These are phyloP conservation scores for Trichoderma sp. DNA, from an alignment of 2,329 filamentous ascomycete species.

Conservation along the genomic window DNA sequence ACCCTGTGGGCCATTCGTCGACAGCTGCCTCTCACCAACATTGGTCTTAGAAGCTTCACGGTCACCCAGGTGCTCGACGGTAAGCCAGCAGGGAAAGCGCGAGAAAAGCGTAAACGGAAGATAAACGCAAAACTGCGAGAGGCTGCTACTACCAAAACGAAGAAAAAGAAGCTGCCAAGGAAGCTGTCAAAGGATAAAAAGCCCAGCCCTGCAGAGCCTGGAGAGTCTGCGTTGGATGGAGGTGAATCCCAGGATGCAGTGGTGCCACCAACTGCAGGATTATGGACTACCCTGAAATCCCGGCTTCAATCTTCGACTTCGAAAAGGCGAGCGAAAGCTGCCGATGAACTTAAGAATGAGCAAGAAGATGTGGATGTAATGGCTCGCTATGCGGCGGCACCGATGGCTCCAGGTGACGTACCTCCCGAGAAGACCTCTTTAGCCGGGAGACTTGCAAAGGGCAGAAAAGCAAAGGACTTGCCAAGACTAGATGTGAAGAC, in stretches of 20 bases:
- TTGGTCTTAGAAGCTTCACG: background rate
- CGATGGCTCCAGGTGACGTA: background rate
- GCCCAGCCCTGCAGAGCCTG: background rate
- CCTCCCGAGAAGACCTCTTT: background rate
- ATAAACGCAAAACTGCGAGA: background rate
- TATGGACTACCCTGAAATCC: constrained; percentile 35
- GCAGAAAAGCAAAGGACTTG: background rate
- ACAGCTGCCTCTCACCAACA: background rate
- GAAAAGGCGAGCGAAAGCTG: background rate
- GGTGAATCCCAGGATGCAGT: background rate
- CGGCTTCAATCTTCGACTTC: constrained; percentile 27
- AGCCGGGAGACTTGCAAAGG: background rate
- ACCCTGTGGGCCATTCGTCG: background rate
- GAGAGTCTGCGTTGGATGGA: background rate
- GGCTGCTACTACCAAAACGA: background rate
- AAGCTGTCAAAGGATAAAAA: background rate
- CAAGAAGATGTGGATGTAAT: background rate
- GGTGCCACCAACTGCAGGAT: constrained; percentile 14
- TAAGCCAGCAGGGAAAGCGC: background rate
- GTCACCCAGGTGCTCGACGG: background rate
- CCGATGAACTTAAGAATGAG: background rate
- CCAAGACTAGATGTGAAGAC: constrained; percentile 32
- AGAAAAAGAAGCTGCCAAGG: background rate
- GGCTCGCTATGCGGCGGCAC: background rate
- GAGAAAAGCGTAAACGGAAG: background rate